These are phyloP conservation scores for Xylariaceae sp. DNA, from an alignment of 2,329 filamentous ascomycete species.

Conservation along the genomic window DNA sequence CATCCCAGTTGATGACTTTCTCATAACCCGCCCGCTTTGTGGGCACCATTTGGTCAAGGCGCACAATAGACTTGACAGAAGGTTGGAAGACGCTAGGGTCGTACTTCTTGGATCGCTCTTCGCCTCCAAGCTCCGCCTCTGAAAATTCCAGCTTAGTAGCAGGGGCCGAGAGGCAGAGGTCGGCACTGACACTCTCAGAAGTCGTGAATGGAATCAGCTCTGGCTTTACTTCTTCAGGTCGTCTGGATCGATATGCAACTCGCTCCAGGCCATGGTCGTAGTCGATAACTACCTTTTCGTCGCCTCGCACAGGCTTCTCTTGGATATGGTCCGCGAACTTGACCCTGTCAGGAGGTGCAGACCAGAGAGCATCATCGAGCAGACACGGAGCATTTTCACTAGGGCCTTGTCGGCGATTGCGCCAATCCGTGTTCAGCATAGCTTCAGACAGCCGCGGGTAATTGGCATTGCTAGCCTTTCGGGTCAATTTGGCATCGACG, in stretches of 20 bases:
- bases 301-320: constrained; percentile 8
- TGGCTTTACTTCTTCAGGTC: constrained; percentile 11
- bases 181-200: constrained; percentile 22
- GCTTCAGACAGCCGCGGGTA: constrained; percentile 16
- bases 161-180: constrained; percentile 29
- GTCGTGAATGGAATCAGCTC: constrained; percentile 14
- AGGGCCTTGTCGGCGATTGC: constrained; percentile 20
- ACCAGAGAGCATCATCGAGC: constrained; percentile 9
- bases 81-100: constrained; percentile 12
- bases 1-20: constrained; percentile 16
- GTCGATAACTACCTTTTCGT: constrained; percentile 17
- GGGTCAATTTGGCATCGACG: not conserved
- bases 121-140: constrained; percentile 9
- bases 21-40: constrained; percentile 15
- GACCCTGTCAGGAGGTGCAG: constrained; percentile 19
- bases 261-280: constrained; percentile 16
- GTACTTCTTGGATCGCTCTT: constrained; percentile 13
- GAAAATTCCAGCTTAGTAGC: constrained; percentile 25
- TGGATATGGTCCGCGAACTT: constrained; percentile 15
- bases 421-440: constrained; percentile 21
- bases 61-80: constrained; percentile 13
- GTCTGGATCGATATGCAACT: constrained; percentile 13
- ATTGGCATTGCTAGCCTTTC: constrained; percentile 5
- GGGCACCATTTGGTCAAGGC: constrained; percentile 18
- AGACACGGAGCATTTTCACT: not conserved